Percentiles rank a stretch among this genome's conserved stretches.
Evolutionary conservation across 225 moss, liverwort and hornwort genomes (phyloP).

Genomic region (Physcomitrium patens): DNA sequence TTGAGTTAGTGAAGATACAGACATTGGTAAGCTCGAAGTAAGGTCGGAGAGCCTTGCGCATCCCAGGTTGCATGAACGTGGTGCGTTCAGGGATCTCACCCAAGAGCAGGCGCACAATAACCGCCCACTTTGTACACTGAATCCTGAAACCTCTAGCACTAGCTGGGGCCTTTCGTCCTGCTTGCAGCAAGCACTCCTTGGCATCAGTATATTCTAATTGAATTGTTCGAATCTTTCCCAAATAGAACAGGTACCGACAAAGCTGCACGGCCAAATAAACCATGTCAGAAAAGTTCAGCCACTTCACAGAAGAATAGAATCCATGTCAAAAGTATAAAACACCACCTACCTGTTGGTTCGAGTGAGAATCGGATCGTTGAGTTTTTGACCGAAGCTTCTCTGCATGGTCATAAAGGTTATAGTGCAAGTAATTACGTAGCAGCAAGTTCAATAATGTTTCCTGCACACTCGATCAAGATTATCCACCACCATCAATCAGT

Average conservation of each 20-base stretch:
- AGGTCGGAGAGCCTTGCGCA: constrained; percentile 90
- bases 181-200: constrained; percentile 95
- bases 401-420: constrained; percentile 95
- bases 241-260: constrained; percentile 88
- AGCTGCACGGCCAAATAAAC: constrained; percentile 57
- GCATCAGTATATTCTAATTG: constrained; percentile 97
- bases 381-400: constrained; percentile 96
- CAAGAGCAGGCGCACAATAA: constrained; percentile 88
- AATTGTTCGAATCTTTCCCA: constrained; percentile 94
- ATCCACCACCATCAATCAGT: constrained; percentile 7
- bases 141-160: constrained; percentile 93
- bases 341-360: constrained; percentile 80
- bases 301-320: constrained; percentile 8
- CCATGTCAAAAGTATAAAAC: neutral
- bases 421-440: constrained; percentile 86
- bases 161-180: constrained; percentile 88
- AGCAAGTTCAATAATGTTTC: constrained; percentile 89
- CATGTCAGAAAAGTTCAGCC: constrained; percentile 32
- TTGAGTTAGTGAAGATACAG: constrained; percentile 24
- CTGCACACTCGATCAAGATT: constrained; percentile 39
- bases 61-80: constrained; percentile 96
- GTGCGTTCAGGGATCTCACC: constrained; percentile 99
- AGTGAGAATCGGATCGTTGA: constrained; percentile 91
- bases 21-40: constrained; percentile 99
- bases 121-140: constrained; percentile 98